Conservation (phyloP, 805 yeast genomes). For the Clavispora vitiphila region DNA sequence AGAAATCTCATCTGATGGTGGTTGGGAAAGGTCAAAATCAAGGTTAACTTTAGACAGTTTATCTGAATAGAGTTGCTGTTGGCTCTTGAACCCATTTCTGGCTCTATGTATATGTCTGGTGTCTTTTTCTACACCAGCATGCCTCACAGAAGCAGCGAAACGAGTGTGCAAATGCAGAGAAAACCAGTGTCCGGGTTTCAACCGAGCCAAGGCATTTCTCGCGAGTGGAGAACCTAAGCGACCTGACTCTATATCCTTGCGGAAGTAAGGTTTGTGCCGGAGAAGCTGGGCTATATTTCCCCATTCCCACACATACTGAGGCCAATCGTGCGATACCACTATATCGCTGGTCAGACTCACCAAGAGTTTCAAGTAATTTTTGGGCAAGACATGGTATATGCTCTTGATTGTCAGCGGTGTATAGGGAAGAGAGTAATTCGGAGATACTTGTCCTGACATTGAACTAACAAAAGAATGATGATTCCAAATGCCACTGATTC, state of each 20-base stretch:
- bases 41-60: neutral
- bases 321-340: conserved; percentile 91
- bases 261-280: conserved; percentile 60
- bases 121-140: conserved; percentile 18
- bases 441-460: conserved; percentile 1
- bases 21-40: conserved; percentile 6
- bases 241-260: conserved; percentile 52
- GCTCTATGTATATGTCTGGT: too few species aligned
- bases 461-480: conserved; percentile 21
- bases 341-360: conserved; percentile 44
- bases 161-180: conserved; percentile 84
- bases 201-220: conserved; percentile 44
- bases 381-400: conserved; percentile 69
- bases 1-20: neutral
- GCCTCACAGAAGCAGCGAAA: conserved; percentile 52
- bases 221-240: conserved; percentile 71
- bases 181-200: conserved; percentile 75
- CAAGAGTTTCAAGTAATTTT: conserved; percentile 54
- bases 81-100: too few species aligned
- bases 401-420: conserved; percentile 44
- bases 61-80: neutral
- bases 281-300: conserved; percentile 57
- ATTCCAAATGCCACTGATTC: conserved; percentile 81
- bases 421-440: conserved; percentile 40
- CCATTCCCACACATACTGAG: conserved; percentile 62